phyloP scores from a whole-genome alignment of 129 eudicot species.

The Chrysanthemum lavandulifolium region DNA sequence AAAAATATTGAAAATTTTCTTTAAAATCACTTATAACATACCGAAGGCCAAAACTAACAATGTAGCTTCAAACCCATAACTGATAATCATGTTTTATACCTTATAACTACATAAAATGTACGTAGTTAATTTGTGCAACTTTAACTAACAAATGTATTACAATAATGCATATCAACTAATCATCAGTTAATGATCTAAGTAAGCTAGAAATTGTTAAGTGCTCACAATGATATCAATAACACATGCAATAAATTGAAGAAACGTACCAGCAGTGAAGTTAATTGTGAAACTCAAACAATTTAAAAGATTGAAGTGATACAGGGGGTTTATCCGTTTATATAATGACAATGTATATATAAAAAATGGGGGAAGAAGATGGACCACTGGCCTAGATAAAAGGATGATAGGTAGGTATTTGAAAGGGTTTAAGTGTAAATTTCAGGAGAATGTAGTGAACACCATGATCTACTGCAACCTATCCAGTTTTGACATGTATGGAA shows the following conservation, averaged over 20 bases:
- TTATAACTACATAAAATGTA: too few species aligned
- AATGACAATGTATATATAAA: not conserved
- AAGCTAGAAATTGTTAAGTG: not conserved
- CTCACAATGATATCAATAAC: too few species aligned
- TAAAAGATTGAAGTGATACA: slow-evolving; percentile 3
- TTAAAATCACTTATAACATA: not conserved
- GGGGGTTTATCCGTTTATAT: too few species aligned
- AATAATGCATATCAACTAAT: slow-evolving; percentile 1
- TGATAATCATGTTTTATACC: too few species aligned
- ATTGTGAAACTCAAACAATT: not conserved
- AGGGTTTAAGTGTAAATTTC: slow-evolving; percentile 29
- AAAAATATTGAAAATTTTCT: too few species aligned
- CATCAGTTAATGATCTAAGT: slow-evolving; percentile 9
- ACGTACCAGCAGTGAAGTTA: slow-evolving; percentile 5
- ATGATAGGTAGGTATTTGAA: slow-evolving; percentile 13
- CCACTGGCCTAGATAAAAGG: slow-evolving; percentile 18
- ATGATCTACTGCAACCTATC: slow-evolving; percentile 14
- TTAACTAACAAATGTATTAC: not conserved
- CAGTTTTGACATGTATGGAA: too few species aligned
- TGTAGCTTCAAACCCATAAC: slow-evolving; percentile 8
- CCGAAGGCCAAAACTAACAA: not conserved
- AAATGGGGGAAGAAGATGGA: slow-evolving; percentile 27
- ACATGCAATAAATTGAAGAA: not conserved
- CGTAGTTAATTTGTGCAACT: not conserved
- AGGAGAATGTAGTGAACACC: slow-evolving; percentile 29